Evolutionary conservation across 1,139 yeast genomes (phyloP), one percentile per base, ranked within the genome.

Genomic region (Geotrichum carabidarum): DNA sequence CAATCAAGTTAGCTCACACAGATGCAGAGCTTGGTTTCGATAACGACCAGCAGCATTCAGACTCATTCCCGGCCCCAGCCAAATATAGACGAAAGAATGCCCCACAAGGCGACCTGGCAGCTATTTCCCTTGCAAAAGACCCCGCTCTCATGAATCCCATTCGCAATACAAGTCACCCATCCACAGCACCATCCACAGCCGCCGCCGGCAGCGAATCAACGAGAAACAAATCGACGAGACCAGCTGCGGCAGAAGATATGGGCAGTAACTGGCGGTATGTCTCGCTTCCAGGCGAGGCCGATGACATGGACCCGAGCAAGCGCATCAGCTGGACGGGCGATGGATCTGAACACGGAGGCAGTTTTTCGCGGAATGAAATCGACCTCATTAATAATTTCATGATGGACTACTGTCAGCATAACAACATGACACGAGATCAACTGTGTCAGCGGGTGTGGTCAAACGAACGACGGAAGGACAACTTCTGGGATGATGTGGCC

Each of bases 391-490:
- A 88, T 58, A 78, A 78, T 56, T 89, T 86, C 63, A 81, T 90
- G 61, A 72, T 74, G 14, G 84, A 84, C 15, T 90, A 86, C 66
- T 82, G 87, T 63, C 76, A 73, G 48, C 75, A 82, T 57, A 77
- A 84, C 64, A 78, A 78, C 42, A 74, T 87, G 70, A 76, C 83
- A 4, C 74, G 89, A 53, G 80, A 79, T 50, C 86, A 84, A 54
- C 79, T 89, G 5, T 86, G 96, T 68, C 81, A 82, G 60, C 74
- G 97, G 46, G 87, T 91, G 38, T 91, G 98, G 98, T 76, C 91
- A 7, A 82, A 82, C 60, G 93, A 86, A 60, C 78, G 96, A 27
- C 82, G 81, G 59, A 88, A 87, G 70, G 97, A 90, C 69, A 83
- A 80, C 61, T 89, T 91, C 64, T 91, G 98, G 98, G 95, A 86